Evolutionary conservation across 805 yeast genomes (phyloP).

Genomic region (Clavispora santaluciae): DNA sequence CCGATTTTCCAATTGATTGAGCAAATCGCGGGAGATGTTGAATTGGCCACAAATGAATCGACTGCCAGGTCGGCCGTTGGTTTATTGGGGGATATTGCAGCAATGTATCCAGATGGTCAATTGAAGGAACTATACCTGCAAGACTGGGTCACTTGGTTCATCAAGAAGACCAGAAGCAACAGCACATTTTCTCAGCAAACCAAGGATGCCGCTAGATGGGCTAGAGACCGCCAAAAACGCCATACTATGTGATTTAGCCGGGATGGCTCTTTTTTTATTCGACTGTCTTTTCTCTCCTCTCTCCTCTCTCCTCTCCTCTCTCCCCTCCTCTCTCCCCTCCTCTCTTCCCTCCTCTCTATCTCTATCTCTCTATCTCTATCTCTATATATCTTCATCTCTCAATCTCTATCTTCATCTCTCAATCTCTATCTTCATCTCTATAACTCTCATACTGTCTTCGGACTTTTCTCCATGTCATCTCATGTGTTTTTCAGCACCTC

Average conservation of each 20-base stretch:
- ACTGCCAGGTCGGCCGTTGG: slow-evolving; percentile 85
- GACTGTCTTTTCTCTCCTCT: background rate
- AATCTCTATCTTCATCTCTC: slow-evolving; percentile 5
- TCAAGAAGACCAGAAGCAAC: slow-evolving; percentile 67
- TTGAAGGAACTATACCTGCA: slow-evolving; percentile 61
- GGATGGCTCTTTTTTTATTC: no score
- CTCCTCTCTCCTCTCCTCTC: slow-evolving; percentile 1
- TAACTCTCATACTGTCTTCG: no score
- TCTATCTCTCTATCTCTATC: slow-evolving; percentile 7
- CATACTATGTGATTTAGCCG: slow-evolving; percentile 17
- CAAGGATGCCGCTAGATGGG: slow-evolving; percentile 95
- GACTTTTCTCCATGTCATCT: slow-evolving; percentile 5
- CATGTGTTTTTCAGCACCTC: slow-evolving; percentile 3
- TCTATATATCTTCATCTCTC: background rate
- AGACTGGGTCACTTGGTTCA: slow-evolving; percentile 76
- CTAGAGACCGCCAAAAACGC: slow-evolving; percentile 75
- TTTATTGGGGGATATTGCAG: slow-evolving; percentile 85
- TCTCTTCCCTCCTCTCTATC: slow-evolving; percentile 6
- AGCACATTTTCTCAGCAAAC: slow-evolving; percentile 60
- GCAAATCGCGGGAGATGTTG: slow-evolving; percentile 53
- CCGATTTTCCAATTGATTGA: slow-evolving; percentile 69
- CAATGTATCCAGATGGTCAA: slow-evolving; percentile 77
- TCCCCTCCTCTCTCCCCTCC: slow-evolving; percentile 2
- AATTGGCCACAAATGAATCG: slow-evolving; percentile 58
- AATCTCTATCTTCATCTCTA: slow-evolving; percentile 3